Evolutionary conservation across 1,139 yeast genomes (phyloP).

Genomic region (Taphrina confusa): DNA sequence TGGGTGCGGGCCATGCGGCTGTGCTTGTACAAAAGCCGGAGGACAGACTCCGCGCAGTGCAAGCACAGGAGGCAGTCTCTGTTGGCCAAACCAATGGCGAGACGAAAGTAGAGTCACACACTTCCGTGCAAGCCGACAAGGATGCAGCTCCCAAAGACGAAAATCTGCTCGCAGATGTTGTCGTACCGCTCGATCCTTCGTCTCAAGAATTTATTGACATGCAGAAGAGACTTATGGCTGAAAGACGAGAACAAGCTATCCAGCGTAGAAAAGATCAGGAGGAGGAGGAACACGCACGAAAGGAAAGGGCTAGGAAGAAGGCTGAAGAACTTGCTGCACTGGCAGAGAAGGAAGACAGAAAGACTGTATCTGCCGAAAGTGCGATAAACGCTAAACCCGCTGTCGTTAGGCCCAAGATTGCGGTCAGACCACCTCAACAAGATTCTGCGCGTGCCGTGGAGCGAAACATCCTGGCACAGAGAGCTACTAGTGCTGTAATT

Average conservation of each 20-base stretch:
- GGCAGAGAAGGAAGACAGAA: slow-evolving; percentile 16
- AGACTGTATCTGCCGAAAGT: not conserved
- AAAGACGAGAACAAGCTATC: slow-evolving; percentile 30
- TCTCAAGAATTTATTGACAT: slow-evolving; percentile 30
- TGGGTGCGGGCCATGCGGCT: not conserved
- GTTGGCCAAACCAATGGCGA: not conserved
- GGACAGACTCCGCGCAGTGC: not conserved
- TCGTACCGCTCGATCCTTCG: slow-evolving; percentile 22
- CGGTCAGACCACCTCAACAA: not conserved
- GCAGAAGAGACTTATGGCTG: slow-evolving; percentile 32
- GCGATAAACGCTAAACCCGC: not conserved
- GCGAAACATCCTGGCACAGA: not conserved
- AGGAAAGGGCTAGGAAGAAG: slow-evolving; percentile 26
- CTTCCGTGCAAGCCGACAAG: not conserved
- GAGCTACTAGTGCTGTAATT: not conserved
- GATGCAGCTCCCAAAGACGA: not conserved
- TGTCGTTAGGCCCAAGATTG: slow-evolving; percentile 5
- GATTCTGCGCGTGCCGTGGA: not conserved
- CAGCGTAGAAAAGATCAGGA: slow-evolving; percentile 27
- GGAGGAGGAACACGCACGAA: slow-evolving; percentile 24
- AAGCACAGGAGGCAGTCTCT: not conserved
- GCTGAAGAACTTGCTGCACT: slow-evolving; percentile 27
- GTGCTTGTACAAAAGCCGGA: slow-evolving; percentile 1
- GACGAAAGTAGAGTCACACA: not conserved
- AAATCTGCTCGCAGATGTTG: not conserved